Conservation (phyloP, 768 basidiomycete species). For the Rhizopogon roseolus region DNA sequence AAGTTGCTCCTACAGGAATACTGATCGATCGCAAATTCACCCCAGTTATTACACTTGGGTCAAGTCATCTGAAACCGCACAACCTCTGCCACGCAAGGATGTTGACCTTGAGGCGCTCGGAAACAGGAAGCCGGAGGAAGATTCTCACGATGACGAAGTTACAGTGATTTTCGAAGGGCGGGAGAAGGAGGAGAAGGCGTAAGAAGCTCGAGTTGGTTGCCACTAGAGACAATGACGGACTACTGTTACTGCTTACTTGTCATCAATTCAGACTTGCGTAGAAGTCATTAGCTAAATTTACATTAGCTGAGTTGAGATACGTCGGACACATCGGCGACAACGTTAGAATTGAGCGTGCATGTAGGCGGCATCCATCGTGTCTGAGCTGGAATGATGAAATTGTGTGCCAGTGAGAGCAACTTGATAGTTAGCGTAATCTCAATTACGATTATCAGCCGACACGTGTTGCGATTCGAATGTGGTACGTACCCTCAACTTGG, state of each 20-base stretch:
- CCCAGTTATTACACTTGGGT: slow-evolving; percentile 57
- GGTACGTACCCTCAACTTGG: too few relatives aligned
- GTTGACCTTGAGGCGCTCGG: slow-evolving; percentile 37
- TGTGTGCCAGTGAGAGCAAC: too few relatives aligned
- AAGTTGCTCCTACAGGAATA: background rate
- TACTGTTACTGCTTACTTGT: background rate
- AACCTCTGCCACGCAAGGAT: slow-evolving; percentile 22
- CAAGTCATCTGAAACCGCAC: slow-evolving; percentile 17
- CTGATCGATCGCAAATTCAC: slow-evolving; percentile 20
- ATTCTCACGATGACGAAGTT: slow-evolving; percentile 8
- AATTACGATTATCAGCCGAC: too few relatives aligned
- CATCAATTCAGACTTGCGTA: background rate
- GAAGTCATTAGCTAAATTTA: background rate
- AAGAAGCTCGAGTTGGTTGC: background rate
- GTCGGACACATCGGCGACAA: too few relatives aligned
- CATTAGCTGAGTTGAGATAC: background rate
- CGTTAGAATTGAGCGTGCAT: too few relatives aligned
- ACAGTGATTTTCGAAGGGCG: slow-evolving; percentile 21
- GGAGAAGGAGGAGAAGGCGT: slow-evolving; percentile 21
- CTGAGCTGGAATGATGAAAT: background rate
- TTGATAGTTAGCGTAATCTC: background rate
- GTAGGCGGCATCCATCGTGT: too few relatives aligned
- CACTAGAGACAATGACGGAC: background rate
- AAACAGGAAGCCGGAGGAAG: slow-evolving; percentile 16
- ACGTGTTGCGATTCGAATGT: too few relatives aligned